Conservation (phyloP, 2,329 filamentous ascomycete genomes). For the Trichoderma simmonsii region DNA sequence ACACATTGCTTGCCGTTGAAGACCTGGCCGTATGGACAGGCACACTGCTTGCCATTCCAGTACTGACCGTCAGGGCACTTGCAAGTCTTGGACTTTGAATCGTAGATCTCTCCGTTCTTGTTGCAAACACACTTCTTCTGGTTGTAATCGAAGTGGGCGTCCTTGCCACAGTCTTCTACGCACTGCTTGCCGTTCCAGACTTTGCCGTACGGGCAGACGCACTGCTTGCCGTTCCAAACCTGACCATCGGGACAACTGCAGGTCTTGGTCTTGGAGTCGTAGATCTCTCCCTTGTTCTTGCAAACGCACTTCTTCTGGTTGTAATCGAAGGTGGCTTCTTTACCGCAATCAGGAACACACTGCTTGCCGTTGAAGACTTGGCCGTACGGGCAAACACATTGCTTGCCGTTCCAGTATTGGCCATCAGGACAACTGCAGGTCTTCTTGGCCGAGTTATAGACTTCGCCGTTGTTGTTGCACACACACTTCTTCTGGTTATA, state of each 20-base stretch:
- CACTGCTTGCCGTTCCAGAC: constrained; percentile 14
- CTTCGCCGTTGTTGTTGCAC: constrained; percentile 12
- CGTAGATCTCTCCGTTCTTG: constrained; percentile 13
- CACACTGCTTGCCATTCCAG: constrained; percentile 2
- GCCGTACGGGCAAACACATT: not conserved
- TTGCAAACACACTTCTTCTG: constrained; percentile 20
- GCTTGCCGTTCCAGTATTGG: not conserved
- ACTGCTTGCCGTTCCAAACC: not conserved
- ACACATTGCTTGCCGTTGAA: constrained; percentile 10
- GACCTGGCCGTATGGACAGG: constrained; percentile 4
- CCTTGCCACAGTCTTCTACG: constrained; percentile 10
- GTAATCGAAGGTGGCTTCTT: constrained; percentile 1
- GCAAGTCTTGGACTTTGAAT: constrained; percentile 4
- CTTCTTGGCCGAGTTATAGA: constrained; percentile 15
- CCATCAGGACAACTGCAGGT: constrained; percentile 13
- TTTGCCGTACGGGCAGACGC: constrained; percentile 8
- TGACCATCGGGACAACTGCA: constrained; percentile 12
- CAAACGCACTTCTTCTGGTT: constrained; percentile 7
- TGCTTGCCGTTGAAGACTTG: not conserved
- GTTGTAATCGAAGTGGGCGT: not conserved
- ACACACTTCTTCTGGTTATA: constrained; percentile 6
- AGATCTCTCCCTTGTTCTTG: constrained; percentile 17
- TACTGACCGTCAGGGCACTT: not conserved
- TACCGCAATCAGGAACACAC: constrained; percentile 12
- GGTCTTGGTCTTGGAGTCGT: not conserved